These are phyloP conservation scores for Taphrina confusa DNA, from an alignment of 1,139 yeast genomes.

Conservation along the genomic window DNA sequence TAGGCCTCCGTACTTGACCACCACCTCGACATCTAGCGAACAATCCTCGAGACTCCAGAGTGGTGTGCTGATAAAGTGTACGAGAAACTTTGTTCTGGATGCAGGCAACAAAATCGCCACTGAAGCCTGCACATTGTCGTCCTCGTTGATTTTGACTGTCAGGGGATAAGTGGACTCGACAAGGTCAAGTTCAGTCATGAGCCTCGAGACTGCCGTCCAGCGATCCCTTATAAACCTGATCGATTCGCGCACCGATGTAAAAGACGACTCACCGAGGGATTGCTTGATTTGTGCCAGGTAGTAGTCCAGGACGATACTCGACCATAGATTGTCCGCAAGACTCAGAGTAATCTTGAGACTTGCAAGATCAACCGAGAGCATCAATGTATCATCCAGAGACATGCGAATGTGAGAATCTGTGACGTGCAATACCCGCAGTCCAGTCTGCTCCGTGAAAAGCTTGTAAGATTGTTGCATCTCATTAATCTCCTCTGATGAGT, in stretches of 20 bases:
- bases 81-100: conserved; percentile 26
- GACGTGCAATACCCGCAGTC: conserved; percentile 34
- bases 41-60: conserved; percentile 4
- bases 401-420: neutral
- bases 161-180: conserved; percentile 15
- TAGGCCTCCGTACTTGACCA: conserved; percentile 25
- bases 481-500: conserved; percentile 50
- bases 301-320: neutral
- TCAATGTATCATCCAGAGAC: conserved; percentile 9
- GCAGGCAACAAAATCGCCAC: conserved; percentile 19
- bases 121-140: conserved; percentile 16
- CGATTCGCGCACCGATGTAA: neutral
- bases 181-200: neutral
- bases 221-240: conserved; percentile 14
- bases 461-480: conserved; percentile 50
- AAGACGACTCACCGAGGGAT: neutral
- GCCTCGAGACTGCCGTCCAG: conserved; percentile 10
- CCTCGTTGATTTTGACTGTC: conserved; percentile 7
- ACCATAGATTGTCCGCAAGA: neutral
- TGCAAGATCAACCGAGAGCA: neutral
- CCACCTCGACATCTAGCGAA: conserved; percentile 12
- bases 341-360: neutral
- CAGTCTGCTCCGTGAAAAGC: conserved; percentile 21
- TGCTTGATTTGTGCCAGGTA: conserved; percentile 7
- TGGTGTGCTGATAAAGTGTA: conserved; percentile 19